phyloP scores from a whole-genome alignment of 1,139 yeast species.

The Eremothecium coryli region DNA sequence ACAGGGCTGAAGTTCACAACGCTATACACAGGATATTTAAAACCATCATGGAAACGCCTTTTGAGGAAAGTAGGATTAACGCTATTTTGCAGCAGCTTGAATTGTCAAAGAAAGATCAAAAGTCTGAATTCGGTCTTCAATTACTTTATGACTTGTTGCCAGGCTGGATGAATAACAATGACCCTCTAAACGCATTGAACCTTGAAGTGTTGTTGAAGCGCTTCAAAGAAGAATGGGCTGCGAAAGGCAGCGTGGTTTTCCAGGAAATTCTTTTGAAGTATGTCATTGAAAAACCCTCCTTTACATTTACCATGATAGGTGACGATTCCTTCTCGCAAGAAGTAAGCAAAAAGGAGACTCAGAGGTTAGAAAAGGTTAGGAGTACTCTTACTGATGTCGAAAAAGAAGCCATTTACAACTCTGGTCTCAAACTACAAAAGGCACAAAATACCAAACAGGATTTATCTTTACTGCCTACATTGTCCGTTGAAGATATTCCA shows the following conservation, averaged over 20 bases:
- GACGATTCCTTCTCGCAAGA: slow-evolving; percentile 41
- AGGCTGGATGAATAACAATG: slow-evolving; percentile 72
- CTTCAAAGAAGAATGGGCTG: slow-evolving; percentile 52
- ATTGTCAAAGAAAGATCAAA: slow-evolving; percentile 72
- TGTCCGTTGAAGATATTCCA: slow-evolving; percentile 64
- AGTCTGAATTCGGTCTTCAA: slow-evolving; percentile 83
- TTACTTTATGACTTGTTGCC: slow-evolving; percentile 67
- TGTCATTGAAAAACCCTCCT: slow-evolving; percentile 45
- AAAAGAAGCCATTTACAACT: slow-evolving; percentile 44
- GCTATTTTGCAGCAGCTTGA: slow-evolving; percentile 88
- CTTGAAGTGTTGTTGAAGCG: slow-evolving; percentile 51
- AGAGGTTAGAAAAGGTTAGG: slow-evolving; percentile 41
- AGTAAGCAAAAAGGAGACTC: slow-evolving; percentile 46
- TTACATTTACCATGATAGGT: slow-evolving; percentile 74
- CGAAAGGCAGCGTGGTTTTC: slow-evolving; percentile 50
- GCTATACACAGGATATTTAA: slow-evolving; percentile 40
- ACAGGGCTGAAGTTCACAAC: slow-evolving; percentile 39
- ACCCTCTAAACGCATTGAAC: slow-evolving; percentile 58
- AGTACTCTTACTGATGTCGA: slow-evolving; percentile 46
- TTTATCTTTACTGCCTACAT: slow-evolving; percentile 68
- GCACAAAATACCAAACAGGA: slow-evolving; percentile 66
- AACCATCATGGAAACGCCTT: slow-evolving; percentile 39
- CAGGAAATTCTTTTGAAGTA: slow-evolving; percentile 47
- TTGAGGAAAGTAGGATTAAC: slow-evolving; percentile 57
- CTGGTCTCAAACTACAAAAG: slow-evolving; percentile 51